Percentiles rank a stretch among this genome's conserved stretches.
phyloP scores from a whole-genome alignment of 257 asterid genomes.

The Marsdenia floribunda region DNA sequence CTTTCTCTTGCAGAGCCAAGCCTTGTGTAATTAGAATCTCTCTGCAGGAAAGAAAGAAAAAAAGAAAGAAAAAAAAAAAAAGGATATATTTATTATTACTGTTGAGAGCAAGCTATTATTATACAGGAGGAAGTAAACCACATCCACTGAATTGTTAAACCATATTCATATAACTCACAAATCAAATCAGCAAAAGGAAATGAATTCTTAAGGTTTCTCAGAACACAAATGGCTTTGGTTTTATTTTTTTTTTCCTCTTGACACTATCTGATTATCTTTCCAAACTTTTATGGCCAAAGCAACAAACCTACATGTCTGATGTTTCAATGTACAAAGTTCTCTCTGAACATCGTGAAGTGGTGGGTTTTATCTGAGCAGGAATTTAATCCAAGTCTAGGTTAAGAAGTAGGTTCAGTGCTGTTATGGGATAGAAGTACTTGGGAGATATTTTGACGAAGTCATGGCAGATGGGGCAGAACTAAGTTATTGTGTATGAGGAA shows the following conservation, averaged over 20 bases:
- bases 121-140: neutral
- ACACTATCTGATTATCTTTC: neutral
- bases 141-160: neutral
- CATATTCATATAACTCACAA: neutral
- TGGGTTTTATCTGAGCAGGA: no score
- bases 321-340: no score
- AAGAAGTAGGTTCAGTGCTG: no score
- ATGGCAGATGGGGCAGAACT: neutral
- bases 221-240: neutral
- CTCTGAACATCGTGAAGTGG: no score
- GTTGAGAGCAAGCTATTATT: neutral
- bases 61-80: no score
- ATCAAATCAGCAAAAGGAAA: neutral
- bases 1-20: conserved; percentile 71
- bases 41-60: conserved; percentile 38
- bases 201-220: neutral
- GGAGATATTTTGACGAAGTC: neutral
- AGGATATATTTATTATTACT: neutral
- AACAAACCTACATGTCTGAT: no score
- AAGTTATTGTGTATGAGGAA: neutral
- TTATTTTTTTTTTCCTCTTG: no score
- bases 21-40: conserved; percentile 81
- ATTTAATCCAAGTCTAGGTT: no score
- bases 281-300: no score
- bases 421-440: no score